These are phyloP conservation scores for Candida gorgasii DNA, from an alignment of 805 yeast genomes.

Conservation along the genomic window DNA sequence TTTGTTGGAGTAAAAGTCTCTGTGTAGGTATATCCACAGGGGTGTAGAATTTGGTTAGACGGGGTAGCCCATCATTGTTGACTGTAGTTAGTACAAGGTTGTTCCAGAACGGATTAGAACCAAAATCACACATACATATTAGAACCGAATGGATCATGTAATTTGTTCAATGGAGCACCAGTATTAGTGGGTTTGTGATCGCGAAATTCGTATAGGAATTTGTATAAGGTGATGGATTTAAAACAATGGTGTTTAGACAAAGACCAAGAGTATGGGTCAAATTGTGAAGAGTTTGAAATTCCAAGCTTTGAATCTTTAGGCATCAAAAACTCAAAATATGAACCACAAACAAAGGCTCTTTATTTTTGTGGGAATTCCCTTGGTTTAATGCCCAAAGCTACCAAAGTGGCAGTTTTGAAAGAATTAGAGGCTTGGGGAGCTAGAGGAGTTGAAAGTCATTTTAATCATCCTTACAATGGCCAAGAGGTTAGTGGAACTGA, in stretches of 20 bases:
- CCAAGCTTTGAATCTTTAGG: constrained; percentile 72
- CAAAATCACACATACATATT: constrained; percentile 60
- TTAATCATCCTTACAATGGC: constrained; percentile 55
- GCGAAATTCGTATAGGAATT: no score
- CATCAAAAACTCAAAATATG: constrained; percentile 23
- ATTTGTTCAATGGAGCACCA: no score
- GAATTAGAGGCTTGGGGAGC: constrained; percentile 83
- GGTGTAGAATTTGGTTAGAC: constrained; percentile 88
- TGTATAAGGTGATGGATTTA: no score
- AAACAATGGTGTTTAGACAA: constrained; percentile 19
- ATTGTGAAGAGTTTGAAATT: constrained; percentile 51
- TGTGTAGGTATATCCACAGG: constrained; percentile 87
- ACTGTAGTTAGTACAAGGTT: constrained; percentile 45
- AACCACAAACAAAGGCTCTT: constrained; percentile 28
- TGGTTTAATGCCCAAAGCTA: constrained; percentile 79
- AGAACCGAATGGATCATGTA: constrained; percentile 83
- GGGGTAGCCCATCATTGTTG: constrained; percentile 86
- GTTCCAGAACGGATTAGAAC: not conserved
- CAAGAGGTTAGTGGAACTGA: constrained; percentile 1
- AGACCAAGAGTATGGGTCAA: constrained; percentile 35
- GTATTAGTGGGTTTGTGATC: not conserved
- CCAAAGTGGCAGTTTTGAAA: constrained; percentile 54
- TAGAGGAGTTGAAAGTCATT: constrained; percentile 84
- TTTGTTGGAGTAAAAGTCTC: constrained; percentile 75
- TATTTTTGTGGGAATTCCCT: constrained; percentile 94